These are phyloP conservation scores for Steccherinum ochraceum DNA, from an alignment of 768 basidiomycete genomes.

Conservation along the genomic window DNA sequence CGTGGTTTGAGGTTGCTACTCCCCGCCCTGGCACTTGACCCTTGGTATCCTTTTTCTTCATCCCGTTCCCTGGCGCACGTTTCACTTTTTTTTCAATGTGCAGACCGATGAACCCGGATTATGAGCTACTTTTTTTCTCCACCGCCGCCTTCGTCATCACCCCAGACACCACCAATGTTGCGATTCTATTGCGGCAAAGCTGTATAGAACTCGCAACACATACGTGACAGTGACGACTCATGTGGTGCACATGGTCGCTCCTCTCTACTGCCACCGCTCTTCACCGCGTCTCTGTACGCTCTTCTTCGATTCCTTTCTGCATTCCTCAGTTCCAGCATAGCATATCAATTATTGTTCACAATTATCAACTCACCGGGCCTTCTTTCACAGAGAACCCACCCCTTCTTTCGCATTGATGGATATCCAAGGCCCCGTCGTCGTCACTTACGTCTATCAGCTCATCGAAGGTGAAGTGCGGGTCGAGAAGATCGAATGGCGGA, in stretches of 20 bases:
- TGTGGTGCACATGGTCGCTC: no score
- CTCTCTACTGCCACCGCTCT: no score
- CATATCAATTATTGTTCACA: no score
- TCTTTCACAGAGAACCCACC: constrained; percentile 58
- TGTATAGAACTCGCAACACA: no score
- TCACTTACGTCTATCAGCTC: constrained; percentile 95
- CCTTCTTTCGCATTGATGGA: constrained; percentile 98
- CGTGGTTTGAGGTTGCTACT: no score
- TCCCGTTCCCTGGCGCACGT: background rate
- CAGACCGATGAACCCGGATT: background rate
- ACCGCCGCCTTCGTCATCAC: background rate
- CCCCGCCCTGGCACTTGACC: no score
- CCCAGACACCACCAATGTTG: background rate
- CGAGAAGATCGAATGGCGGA: constrained; percentile 83
- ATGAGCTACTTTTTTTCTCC: background rate
- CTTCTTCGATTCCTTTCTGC: no score
- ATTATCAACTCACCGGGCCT: no score
- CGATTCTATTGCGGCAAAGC: no score
- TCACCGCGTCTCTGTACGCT: no score
- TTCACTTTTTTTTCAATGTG: background rate
- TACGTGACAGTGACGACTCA: no score
- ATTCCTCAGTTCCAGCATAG: no score
- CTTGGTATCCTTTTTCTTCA: background rate
- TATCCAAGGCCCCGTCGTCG: constrained; percentile 93
- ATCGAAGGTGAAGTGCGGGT: constrained; percentile 92